Conservation (phyloP, 1,284 basidiomycete species). For the Lentinula novae-zelandiae region DNA sequence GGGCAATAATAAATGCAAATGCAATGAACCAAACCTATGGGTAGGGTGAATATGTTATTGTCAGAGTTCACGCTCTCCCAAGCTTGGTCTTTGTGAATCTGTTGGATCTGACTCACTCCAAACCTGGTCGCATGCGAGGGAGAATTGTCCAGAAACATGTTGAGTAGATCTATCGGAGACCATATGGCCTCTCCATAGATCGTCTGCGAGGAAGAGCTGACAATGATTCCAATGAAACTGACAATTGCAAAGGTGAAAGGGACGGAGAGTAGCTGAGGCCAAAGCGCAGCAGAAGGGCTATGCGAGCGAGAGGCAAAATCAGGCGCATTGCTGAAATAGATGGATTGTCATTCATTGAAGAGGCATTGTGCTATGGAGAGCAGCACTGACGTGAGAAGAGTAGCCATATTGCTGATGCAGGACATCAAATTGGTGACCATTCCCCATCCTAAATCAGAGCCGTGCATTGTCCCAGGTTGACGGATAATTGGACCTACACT, state of each 20-base stretch:
- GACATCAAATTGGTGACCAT: constrained; percentile 78
- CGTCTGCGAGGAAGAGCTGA: constrained; percentile 73
- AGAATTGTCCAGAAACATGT: constrained; percentile 60
- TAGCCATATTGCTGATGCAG: constrained; percentile 79
- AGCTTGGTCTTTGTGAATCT: neutral
- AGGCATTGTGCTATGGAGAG: neutral
- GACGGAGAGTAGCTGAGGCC: constrained; percentile 71
- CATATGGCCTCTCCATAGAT: constrained; percentile 80
- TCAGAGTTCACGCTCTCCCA: neutral
- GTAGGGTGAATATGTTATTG: neutral
- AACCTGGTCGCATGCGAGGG: constrained; percentile 67
- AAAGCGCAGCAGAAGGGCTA: constrained; percentile 62
- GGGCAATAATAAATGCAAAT: constrained; percentile 71
- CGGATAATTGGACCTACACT: constrained; percentile 76
- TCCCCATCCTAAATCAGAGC: constrained; percentile 72
- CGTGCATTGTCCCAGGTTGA: constrained; percentile 63
- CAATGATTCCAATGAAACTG: constrained; percentile 82
- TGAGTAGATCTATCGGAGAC: constrained; percentile 76
- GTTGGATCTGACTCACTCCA: constrained; percentile 37
- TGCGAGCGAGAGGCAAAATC: constrained; percentile 77
- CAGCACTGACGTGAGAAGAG: constrained; percentile 57
- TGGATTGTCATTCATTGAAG: neutral
- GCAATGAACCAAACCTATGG: constrained; percentile 71
- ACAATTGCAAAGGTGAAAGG: constrained; percentile 77
- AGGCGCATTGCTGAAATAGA: constrained; percentile 57